Evolutionary conservation across 495 filamentous ascomycete genomes (phyloP), one percentile per base, ranked within the genome.

Genomic region (Penicillium cosmopolitanum): DNA sequence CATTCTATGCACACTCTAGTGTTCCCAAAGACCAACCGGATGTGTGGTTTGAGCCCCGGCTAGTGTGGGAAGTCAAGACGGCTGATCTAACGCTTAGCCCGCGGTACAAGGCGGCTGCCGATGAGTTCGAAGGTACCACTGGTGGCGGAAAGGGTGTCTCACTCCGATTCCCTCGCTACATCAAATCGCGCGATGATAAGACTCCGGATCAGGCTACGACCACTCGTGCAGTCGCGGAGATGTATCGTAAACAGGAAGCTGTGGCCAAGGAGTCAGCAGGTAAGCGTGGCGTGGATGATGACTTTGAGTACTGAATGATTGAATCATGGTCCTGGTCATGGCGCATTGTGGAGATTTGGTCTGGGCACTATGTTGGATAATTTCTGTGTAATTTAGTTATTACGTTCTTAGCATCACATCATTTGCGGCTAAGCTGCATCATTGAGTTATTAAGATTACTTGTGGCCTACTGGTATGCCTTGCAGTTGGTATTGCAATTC

Each of bases 51-150:
- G 95, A 98, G 75, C 91, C 94, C 4, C 85, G 86, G 28, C 84
- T 90, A 46, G 96, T 98, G 2, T 98, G 95, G 95, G 95, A 98
- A 74, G 93, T 98, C 60, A 97, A 94, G 75, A 92, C 94, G 12
- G 95, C 95, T 3, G 95, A 98, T 82, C 73, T 98, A 66, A 97
- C 93, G 4, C 83, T 98, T 5, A 93, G 89, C 61, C 95, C 95
- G 40, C 81, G 93, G 31, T 98, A 98, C 71, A 91, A 93, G 68
- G 96, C 96, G 7, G 83, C 81, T 10, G 77, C 73, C 10, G 89
- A 93, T 67, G 85, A 87, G 7, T 82, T 79, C 56, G 70, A 68
- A 7, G 77, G 75, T 12, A 78, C 77, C 16, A 75, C 73, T 4
- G 89, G 85, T 9, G 86, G 85, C 56, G 87, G 85, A 4, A 96